phyloP scores from a whole-genome alignment of 805 yeast species.

The Myxozyma vanderwaltii region DNA sequence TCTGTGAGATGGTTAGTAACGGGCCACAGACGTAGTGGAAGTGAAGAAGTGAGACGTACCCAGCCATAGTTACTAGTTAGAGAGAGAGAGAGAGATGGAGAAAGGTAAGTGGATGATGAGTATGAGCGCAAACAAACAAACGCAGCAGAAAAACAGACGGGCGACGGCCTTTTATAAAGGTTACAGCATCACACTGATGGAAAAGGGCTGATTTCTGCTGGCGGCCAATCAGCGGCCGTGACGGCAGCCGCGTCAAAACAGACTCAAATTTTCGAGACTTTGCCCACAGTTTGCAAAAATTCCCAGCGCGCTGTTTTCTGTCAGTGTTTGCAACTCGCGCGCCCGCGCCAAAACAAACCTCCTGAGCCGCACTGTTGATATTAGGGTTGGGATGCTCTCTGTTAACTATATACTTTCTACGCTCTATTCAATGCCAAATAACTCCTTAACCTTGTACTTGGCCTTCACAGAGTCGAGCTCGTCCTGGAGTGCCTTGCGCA shows the following conservation, averaged over 20 bases:
- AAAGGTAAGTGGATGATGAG: no score
- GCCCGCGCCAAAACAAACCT: neutral
- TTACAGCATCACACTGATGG: conserved; percentile 6
- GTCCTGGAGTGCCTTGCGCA: conserved; percentile 50
- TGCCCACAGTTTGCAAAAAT: neutral
- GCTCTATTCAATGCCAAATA: conserved; percentile 26
- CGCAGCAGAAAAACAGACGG: neutral
- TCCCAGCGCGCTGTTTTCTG: neutral
- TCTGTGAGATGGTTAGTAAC: conserved; percentile 43
- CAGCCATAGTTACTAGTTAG: conserved; percentile 29
- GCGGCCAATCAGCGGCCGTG: conserved; percentile 13
- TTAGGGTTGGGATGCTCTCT: no score
- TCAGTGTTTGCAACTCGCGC: neutral
- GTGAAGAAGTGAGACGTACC: conserved; percentile 20
- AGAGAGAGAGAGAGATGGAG: no score
- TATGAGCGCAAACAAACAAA: no score
- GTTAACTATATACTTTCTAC: no score
- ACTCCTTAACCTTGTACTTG: conserved; percentile 31
- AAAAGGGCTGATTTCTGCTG: neutral
- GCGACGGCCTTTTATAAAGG: neutral
- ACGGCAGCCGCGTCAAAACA: conserved; percentile 5
- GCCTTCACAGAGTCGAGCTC: conserved; percentile 30
- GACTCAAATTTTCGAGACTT: conserved; percentile 10
- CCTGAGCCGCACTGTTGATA: neutral
- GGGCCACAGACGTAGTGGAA: neutral